Evolutionary conservation across 2,329 filamentous ascomycete species (phyloP).

Genomic region (Xylariales sp.): DNA sequence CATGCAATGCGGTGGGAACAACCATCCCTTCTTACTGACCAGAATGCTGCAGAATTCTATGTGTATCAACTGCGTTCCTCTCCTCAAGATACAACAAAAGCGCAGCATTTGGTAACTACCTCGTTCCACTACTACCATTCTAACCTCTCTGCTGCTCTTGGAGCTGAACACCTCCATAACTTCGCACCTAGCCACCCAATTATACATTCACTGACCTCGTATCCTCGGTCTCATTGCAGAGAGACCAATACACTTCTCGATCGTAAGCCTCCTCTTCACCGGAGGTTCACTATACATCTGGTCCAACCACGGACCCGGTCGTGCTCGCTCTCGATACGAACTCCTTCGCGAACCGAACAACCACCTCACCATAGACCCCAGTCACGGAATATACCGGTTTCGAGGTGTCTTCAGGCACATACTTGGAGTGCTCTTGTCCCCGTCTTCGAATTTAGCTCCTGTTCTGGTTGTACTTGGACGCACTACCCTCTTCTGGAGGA

Average conservation of each 20-base stretch:
- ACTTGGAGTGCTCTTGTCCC: slow-evolving; percentile 9
- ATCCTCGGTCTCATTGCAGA: slow-evolving; percentile 14
- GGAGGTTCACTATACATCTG: slow-evolving; percentile 15
- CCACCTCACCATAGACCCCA: slow-evolving; percentile 4
- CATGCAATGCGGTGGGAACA: too few species aligned
- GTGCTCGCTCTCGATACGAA: slow-evolving; percentile 9
- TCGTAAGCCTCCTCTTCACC: slow-evolving; percentile 20
- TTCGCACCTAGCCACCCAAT: neutral
- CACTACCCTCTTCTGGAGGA: slow-evolving; percentile 24
- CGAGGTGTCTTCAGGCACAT: slow-evolving; percentile 9
- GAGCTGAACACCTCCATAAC: neutral
- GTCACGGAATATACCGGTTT: neutral
- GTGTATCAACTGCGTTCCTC: slow-evolving; percentile 18
- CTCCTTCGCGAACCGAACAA: slow-evolving; percentile 8
- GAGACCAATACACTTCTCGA: slow-evolving; percentile 29
- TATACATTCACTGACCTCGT: neutral
- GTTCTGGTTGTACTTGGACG: slow-evolving; percentile 19
- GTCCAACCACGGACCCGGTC: slow-evolving; percentile 10
- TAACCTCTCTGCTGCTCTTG: too few species aligned
- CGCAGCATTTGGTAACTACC: slow-evolving; percentile 28
- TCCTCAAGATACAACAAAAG: slow-evolving; percentile 28
- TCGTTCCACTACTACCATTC: neutral
- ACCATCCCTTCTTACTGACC: neutral
- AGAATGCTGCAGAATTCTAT: slow-evolving; percentile 13
- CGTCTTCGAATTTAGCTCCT: slow-evolving; percentile 14